Evolutionary conservation across 768 basidiomycete genomes (phyloP), one percentile per base, ranked within the genome.

Genomic region (Hericium alpestre): DNA sequence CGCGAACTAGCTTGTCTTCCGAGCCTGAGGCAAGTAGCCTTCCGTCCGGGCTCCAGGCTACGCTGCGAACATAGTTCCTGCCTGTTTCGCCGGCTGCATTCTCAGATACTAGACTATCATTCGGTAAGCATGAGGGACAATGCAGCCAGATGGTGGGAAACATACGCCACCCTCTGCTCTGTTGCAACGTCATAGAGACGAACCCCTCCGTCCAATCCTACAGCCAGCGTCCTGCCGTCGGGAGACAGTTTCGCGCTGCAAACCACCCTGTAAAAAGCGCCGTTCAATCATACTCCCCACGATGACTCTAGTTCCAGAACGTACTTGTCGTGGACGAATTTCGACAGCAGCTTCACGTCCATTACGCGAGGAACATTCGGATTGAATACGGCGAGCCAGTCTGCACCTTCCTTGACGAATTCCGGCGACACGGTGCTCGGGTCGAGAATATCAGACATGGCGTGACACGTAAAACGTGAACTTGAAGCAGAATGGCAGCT

Each of bases 321-420:
- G 41, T 74, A 76, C 60, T 50, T 57, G 16, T 76, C 74, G 54
- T 76, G 75, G n/a, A 68, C 67, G 23, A 76, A 63, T 12, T 71
- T 72, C 55, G 73, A 71, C 7, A 70, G 68, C 54, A 79, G 65
- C n/a, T 70, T 69, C 37, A 81, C 76, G 59, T 82, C 79, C 63
- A 81, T 71, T 64, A 74, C 72, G 63, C 78, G 75, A 11, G 59
- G 67, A 16, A 72, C 73, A 53, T 75, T 73, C 52, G 76, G 73
- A 64, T 78, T 80, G 71, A 79, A 80, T 41, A 79, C 72, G 16
- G 75, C 77, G 38, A 78, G 67, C 80, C 80, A 82, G 41, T 80
- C 79, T 25, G 66, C 62, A 4, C 78, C 78, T 61, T 80, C 78
- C 66, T 80, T 72, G 41, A 56, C 51, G 23, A 62, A 58, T 25